A percentile compares a stretch with the other conserved stretches of the same genome.
Conservation (phyloP, 1,139 yeast genomes). For the Yamadazyma mexicana region DNA sequence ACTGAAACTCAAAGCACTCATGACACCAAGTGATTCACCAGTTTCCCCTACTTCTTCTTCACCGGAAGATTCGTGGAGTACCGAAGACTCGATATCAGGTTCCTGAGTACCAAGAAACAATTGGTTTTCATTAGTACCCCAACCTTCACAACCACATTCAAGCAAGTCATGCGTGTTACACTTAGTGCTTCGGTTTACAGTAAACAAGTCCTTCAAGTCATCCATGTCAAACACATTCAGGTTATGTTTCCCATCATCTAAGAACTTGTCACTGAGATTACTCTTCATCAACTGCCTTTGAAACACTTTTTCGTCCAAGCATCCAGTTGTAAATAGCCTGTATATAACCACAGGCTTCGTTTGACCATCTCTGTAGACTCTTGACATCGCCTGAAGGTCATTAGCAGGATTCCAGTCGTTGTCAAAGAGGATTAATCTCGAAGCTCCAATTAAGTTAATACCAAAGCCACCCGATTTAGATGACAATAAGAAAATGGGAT, state of each 20-base stretch:
- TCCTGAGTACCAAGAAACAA: constrained; percentile 1
- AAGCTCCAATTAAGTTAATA: constrained; percentile 85
- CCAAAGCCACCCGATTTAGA: constrained; percentile 97
- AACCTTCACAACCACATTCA: constrained; percentile 67
- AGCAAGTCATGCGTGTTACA: constrained; percentile 85
- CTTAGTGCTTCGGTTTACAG: constrained; percentile 48
- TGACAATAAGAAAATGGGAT: constrained; percentile 74
- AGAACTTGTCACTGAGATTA: constrained; percentile 74
- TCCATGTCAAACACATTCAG: constrained; percentile 54
- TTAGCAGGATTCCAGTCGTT: constrained; percentile 95
- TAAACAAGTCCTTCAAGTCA: constrained; percentile 77
- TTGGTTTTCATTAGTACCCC: constrained; percentile 26
- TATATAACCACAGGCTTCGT: constrained; percentile 75
- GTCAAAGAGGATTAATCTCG: constrained; percentile 78
- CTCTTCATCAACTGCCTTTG: constrained; percentile 90
- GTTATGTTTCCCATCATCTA: constrained; percentile 50
- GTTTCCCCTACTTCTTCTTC: constrained; percentile 13
- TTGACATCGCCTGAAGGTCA: constrained; percentile 93
- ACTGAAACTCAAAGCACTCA: constrained; percentile 52
- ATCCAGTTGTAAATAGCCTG: constrained; percentile 81
- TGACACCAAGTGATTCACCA: constrained; percentile 33
- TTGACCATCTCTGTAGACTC: constrained; percentile 95
- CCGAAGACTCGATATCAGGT: neutral
- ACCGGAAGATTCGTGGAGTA: neutral
- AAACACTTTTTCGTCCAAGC: constrained; percentile 91